These are phyloP conservation scores for Ceratobasidium sp. DNA, from an alignment of 1,284 basidiomycete genomes.

Conservation along the genomic window DNA sequence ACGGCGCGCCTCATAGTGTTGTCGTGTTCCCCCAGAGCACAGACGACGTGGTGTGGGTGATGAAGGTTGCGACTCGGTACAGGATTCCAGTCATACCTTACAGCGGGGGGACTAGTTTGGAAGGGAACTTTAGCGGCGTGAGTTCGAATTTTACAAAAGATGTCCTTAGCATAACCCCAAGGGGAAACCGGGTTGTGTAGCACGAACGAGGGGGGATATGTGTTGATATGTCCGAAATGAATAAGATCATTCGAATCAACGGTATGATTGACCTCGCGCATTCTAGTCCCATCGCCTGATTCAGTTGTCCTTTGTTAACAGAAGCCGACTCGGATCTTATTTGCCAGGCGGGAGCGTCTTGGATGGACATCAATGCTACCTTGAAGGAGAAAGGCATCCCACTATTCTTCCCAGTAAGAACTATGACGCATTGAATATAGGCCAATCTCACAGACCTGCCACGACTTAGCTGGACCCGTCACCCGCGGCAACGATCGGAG, in stretches of 20 bases:
- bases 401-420: conserved; percentile 87
- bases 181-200: conserved; percentile 48
- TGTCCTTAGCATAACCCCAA: conserved; percentile 57
- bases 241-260: conserved; percentile 83
- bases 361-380: conserved; percentile 87
- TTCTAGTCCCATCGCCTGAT: background rate
- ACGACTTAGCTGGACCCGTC: conserved; percentile 84
- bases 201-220: conserved; percentile 77
- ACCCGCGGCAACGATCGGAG: conserved; percentile 87
- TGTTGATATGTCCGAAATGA: conserved; percentile 88
- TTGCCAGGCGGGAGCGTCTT: conserved; percentile 86
- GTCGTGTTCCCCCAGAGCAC: conserved; percentile 61
- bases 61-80: conserved; percentile 74
- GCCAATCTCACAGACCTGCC: background rate
- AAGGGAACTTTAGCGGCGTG: conserved; percentile 76
- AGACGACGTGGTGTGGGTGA: conserved; percentile 76
- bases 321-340: conserved; percentile 85
- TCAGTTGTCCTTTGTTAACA: conserved; percentile 53
- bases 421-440: background rate
- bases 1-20: conserved; percentile 65
- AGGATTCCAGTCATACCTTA: conserved; percentile 80
- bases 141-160: conserved; percentile 50
- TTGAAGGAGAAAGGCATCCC: conserved; percentile 79
- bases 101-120: conserved; percentile 76
- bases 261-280: conserved; percentile 60